Evolutionary conservation across 2,329 filamentous ascomycete genomes (phyloP), one percentile per base, ranked within the genome.

Genomic region (Fonsecaea pedrosoi): DNA sequence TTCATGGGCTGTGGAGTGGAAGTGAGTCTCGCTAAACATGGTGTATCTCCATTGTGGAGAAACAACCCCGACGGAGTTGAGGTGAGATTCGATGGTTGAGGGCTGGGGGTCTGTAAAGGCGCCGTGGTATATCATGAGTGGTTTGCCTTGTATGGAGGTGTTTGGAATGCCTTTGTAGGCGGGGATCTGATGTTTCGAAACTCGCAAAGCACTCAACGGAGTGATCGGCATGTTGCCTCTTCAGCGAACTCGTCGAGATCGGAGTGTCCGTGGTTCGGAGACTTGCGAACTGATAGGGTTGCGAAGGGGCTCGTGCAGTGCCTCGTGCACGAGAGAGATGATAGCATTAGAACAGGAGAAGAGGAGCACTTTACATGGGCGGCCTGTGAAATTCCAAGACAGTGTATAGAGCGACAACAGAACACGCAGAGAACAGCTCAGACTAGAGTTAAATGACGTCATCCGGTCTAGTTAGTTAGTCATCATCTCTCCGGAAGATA

Each of bases 1-100:
- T 77, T 91, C 88, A 74, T 91, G 89, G 0, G 86, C 84, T 0
- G 84, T 90, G 72, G 82, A 86, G 78, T 92, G 89, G 75, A 89
- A 92, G 77, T 91, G 89, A 0, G 84, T 86, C 5, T 83, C 84
- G 40, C 75, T 77, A 76, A 89, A 91, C 88, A 91, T 91, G 15
- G 86, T 87, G 77, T 88, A 90, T 32, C 86, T 82, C 89, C 89
- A 91, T 73, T 89, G 86, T 0, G 89, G 88, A 1, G 73, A 74
- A 2, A 90, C 88, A 38, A 86, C 85, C 7, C 82, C 84, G 15
- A 86, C 75, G 3, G 75, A 73, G 6, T 74, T 74, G 5, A 92
- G 81, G 69, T 88, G 88, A 0, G 80, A 74, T 73, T 89, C 85
- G 56, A 90, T 84, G 1, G 80, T 74, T 2, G 82, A 80, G 3